Evolutionary conservation across 1,139 yeast genomes (phyloP), one percentile per base, ranked within the genome.

Genomic region (Geotrichum macrosporum): DNA sequence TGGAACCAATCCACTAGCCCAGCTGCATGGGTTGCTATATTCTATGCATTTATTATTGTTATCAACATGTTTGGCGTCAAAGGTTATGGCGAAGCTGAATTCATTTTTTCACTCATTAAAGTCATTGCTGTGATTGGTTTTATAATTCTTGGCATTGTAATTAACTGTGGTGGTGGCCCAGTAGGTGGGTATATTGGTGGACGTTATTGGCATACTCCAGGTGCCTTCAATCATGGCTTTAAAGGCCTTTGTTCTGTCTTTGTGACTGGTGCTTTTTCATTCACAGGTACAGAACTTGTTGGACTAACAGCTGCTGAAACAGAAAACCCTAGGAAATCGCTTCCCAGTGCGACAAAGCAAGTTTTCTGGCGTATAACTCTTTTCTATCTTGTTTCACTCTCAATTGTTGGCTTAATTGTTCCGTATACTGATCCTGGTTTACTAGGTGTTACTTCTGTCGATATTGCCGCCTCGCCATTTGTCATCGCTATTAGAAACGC

Each of bases 401-500:
- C 27, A 6, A 24, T 24, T 24, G 27, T 24, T 24, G 27, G 27
- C 6, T 10, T 24, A 6, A 6, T 24, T 6, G 27, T 24, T 24
- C 27, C 27, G 6, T 24, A 24, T 10, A 10, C 6, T 24, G 27
- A 24, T 24, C 27, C 27, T 10, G 9, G 27, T 24, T 10, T 24
- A 6, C 27, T 24, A 6, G 27, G 27, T 24, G 6, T 10, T 24
- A 6, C 27, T 24, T 24, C 27, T 24, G 77, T 70, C 40, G 81
- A 76, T 55, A 76, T 79, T 20, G 59, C 75, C 33, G 78, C 82
- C 27, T 81, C 89, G 21, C 89, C 92, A 5, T 83, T 81, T 61
- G 89, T 82, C 53, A 78, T 80, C 63, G 83, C 85, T 33, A 74
- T 82, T 50, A 68, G 69, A 46, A 66, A 71, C 54, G 81, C 78